Evolutionary conservation across 2,329 filamentous ascomycete species (phyloP).

Genomic region (Phialemoniopsis sp.): DNA sequence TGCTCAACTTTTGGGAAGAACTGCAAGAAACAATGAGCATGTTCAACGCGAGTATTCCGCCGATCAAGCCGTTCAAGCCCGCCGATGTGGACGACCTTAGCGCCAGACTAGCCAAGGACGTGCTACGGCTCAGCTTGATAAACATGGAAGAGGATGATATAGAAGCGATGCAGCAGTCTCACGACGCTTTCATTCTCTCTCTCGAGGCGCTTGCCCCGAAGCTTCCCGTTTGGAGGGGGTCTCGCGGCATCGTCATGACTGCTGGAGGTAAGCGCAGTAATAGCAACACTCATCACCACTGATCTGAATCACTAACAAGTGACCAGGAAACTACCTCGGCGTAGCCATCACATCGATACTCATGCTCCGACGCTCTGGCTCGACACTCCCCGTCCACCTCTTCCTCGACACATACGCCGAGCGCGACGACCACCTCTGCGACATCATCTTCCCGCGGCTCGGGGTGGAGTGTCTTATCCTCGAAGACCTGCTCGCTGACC

Average conservation of each 20-base stretch:
- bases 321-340: slow-evolving; percentile 25
- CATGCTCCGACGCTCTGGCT: slow-evolving; percentile 32
- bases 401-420: slow-evolving; percentile 27
- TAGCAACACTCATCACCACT: too few relatives aligned
- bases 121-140: too few relatives aligned
- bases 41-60: too few relatives aligned
- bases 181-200: slow-evolving; percentile 29
- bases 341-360: slow-evolving; percentile 30
- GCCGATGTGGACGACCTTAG: too few relatives aligned
- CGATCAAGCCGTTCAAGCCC: too few relatives aligned
- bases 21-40: too few relatives aligned
- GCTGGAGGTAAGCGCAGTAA: slow-evolving; percentile 36
- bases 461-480: slow-evolving; percentile 34
- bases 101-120: too few relatives aligned
- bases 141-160: too few relatives aligned
- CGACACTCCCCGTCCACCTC: slow-evolving; percentile 32
- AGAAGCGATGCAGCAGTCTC: too few relatives aligned
- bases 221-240: slow-evolving; percentile 21
- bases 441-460: slow-evolving; percentile 9
- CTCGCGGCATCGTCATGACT: slow-evolving; percentile 45
- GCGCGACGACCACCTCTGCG: slow-evolving; percentile 27
- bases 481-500: too few relatives aligned
- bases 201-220: slow-evolving; percentile 21
- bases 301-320: too few relatives aligned
- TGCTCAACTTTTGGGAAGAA: too few relatives aligned